phyloP scores from a whole-genome alignment of 2,329 filamentous ascomycete species.

The Nakataea oryzae region DNA sequence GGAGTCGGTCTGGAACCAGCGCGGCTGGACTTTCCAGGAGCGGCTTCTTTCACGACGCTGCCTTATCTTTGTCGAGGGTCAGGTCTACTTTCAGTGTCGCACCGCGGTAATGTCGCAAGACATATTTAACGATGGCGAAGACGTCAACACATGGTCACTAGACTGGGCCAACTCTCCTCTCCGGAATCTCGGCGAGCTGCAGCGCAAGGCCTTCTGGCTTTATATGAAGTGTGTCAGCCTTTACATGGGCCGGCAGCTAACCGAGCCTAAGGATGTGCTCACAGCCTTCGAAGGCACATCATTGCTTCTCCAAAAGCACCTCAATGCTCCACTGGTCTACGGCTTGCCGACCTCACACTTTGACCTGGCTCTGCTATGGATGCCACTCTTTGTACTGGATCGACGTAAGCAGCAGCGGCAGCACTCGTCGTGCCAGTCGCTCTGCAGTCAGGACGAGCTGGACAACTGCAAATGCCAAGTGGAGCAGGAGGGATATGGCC shows the following conservation, averaged over 20 bases:
- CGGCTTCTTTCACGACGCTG: conserved; percentile 21
- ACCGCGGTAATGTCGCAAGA: conserved; percentile 16
- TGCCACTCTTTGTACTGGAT: conserved; percentile 5
- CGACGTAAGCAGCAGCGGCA: neutral
- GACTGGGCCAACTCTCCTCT: conserved; percentile 17
- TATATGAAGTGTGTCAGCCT: conserved; percentile 19
- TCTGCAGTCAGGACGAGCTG: neutral
- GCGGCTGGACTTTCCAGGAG: conserved; percentile 29
- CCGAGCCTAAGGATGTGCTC: conserved; percentile 17
- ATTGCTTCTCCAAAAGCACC: conserved; percentile 12
- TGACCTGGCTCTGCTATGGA: conserved; percentile 23
- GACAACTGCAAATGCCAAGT: neutral
- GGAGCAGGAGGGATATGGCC: neutral
- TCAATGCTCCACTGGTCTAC: conserved; percentile 16
- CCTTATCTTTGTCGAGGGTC: conserved; percentile 21
- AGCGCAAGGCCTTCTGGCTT: conserved; percentile 15
- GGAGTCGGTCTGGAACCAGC: conserved; percentile 19
- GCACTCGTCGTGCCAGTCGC: neutral
- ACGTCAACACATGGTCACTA: conserved; percentile 15
- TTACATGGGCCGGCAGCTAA: conserved; percentile 17
- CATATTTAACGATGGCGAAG: conserved; percentile 14
- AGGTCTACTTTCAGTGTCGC: conserved; percentile 21
- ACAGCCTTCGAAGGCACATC: conserved; percentile 21
- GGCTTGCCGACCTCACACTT: conserved; percentile 22
- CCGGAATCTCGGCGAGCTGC: conserved; percentile 15